Conservation (phyloP, 345 rosid genomes). For the Punica granatum region DNA sequence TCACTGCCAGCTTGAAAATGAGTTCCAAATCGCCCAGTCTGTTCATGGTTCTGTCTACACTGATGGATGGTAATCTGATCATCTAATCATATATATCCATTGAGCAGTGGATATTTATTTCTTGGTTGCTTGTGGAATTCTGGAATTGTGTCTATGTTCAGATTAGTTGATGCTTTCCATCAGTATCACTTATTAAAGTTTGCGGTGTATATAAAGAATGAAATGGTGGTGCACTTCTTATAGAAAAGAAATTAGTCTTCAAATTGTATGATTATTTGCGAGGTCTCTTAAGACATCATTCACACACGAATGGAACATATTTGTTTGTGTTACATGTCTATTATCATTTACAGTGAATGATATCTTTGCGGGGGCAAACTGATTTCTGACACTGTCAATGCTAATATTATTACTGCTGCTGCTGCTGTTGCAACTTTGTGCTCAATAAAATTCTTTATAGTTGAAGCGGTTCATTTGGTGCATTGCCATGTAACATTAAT, state of each 20-base stretch:
- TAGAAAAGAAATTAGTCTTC: not conserved
- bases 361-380: not conserved
- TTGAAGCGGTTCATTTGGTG: too few relatives aligned
- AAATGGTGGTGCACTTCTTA: not conserved
- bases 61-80: slow-evolving; percentile 69
- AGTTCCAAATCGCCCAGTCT: slow-evolving; percentile 64
- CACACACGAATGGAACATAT: not conserved
- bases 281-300: not conserved
- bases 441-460: not conserved
- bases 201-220: too few relatives aligned
- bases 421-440: not conserved
- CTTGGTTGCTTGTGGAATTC: not conserved
- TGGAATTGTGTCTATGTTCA: not conserved
- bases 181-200: too few relatives aligned
- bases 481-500: not conserved
- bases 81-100: not conserved
- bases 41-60: slow-evolving; percentile 72
- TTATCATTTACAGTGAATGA: not conserved
- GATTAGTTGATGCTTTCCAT: not conserved
- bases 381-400: not conserved
- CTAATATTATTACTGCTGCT: not conserved
- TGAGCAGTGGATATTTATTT: not conserved
- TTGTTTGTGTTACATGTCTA: not conserved
- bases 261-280: not conserved
- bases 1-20: slow-evolving; percentile 68